phyloP scores from a whole-genome alignment of 2,329 filamentous ascomycete species.

The Ilyonectria destructans region DNA sequence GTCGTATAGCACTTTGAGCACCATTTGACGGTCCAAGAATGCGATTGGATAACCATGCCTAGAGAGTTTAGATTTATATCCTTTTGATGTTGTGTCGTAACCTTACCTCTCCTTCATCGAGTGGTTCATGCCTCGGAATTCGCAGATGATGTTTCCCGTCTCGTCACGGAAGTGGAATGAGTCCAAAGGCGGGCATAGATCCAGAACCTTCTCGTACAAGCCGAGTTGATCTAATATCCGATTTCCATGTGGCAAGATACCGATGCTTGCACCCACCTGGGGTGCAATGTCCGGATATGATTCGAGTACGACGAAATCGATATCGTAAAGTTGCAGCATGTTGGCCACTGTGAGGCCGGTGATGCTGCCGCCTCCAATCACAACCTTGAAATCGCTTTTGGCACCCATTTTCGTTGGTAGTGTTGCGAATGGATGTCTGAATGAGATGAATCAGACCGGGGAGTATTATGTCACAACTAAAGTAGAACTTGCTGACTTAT shows the following conservation, averaged over 20 bases:
- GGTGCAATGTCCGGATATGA: constrained; percentile 60
- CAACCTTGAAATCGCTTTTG: constrained; percentile 29
- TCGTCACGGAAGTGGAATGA: constrained; percentile 23
- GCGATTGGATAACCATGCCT: constrained; percentile 51
- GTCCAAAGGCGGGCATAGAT: constrained; percentile 25
- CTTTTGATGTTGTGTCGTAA: background rate
- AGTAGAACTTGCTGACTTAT: background rate
- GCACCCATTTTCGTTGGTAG: constrained; percentile 21
- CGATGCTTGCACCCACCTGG: constrained; percentile 65
- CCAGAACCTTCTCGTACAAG: constrained; percentile 38
- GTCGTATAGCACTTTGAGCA: constrained; percentile 55
- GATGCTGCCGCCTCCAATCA: constrained; percentile 37
- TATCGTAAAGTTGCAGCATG: constrained; percentile 43
- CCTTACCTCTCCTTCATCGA: constrained; percentile 24
- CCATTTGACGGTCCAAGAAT: constrained; percentile 56
- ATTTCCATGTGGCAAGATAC: constrained; percentile 59
- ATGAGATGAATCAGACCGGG: background rate
- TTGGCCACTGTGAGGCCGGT: constrained; percentile 36
- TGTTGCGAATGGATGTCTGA: background rate
- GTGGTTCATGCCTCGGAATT: constrained; percentile 20
- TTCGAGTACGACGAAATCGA: constrained; percentile 68
- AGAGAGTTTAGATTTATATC: background rate
- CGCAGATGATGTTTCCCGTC: background rate
- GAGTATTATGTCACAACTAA: background rate
- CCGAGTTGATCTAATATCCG: constrained; percentile 66